phyloP scores from a whole-genome alignment of 805 yeast genomes.

The Metschnikowia rubicola region DNA sequence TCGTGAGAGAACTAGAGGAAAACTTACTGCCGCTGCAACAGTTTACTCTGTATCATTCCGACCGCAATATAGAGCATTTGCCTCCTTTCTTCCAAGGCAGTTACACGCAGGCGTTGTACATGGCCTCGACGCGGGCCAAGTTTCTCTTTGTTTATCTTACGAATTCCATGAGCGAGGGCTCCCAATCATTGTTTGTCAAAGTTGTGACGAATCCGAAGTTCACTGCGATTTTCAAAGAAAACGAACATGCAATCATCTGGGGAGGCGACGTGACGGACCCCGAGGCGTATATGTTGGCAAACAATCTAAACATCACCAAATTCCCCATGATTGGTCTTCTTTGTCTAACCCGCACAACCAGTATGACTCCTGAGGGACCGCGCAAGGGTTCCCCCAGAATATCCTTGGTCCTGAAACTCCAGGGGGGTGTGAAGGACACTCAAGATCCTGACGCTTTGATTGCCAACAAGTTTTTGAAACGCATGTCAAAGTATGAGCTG shows the following conservation, averaged over 20 bases:
- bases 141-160: slow-evolving; percentile 74
- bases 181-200: slow-evolving; percentile 48
- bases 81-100: slow-evolving; percentile 66
- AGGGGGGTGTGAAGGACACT: slow-evolving; percentile 55
- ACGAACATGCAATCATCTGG: slow-evolving; percentile 68
- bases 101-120: slow-evolving; percentile 72
- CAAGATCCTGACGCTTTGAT: slow-evolving; percentile 28
- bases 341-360: slow-evolving; percentile 57
- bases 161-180: slow-evolving; percentile 66
- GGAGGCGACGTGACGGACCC: slow-evolving; percentile 80
- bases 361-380: slow-evolving; percentile 55
- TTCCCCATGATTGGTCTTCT: slow-evolving; percentile 83
- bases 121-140: slow-evolving; percentile 65
- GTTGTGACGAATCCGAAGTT: slow-evolving; percentile 54
- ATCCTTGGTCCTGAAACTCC: slow-evolving; percentile 58
- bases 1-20: slow-evolving; percentile 52
- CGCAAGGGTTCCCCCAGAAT: slow-evolving; percentile 52
- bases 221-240: slow-evolving; percentile 30
- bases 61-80: slow-evolving; percentile 12
- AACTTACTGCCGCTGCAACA: slow-evolving; percentile 26
- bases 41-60: slow-evolving; percentile 11
- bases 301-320: slow-evolving; percentile 63
- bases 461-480: slow-evolving; percentile 38
- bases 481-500: slow-evolving; percentile 57
- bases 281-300: slow-evolving; percentile 81